phyloP scores from a whole-genome alignment of 176 grass and related monocot species.

The Poa pratensis region DNA sequence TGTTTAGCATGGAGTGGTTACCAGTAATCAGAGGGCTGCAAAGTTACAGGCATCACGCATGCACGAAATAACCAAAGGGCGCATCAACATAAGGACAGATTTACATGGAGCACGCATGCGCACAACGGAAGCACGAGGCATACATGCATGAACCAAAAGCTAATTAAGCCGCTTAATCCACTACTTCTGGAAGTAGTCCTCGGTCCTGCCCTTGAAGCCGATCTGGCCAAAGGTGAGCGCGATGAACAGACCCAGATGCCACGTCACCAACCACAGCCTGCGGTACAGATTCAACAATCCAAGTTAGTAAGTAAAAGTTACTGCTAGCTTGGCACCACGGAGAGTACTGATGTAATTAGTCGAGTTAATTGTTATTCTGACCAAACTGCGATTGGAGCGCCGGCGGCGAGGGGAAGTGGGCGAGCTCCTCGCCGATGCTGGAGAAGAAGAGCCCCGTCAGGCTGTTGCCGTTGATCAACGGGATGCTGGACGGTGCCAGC shows the following conservation, averaged over 20 bases:
- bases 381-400: conserved; percentile 84
- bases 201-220: conserved; percentile 97
- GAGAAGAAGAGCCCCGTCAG: conserved; percentile 91
- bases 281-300: neutral
- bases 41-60: neutral
- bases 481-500: conserved; percentile 84
- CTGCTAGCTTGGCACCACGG: too few species aligned
- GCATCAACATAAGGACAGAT: neutral
- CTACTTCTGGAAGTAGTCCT: conserved; percentile 85
- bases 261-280: conserved; percentile 93
- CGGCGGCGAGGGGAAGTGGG: conserved; percentile 88
- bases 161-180: neutral
- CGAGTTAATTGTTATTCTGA: neutral
- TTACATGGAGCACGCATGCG: conserved; percentile 18
- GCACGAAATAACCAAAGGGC: neutral
- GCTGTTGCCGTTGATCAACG: conserved; percentile 91
- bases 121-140: conserved; percentile 22
- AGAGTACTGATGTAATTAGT: too few species aligned
- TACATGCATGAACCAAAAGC: neutral
- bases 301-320: neutral
- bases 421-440: conserved; percentile 88
- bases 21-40: neutral
- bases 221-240: conserved; percentile 94
- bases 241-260: conserved; percentile 92
- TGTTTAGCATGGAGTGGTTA: too few species aligned